A percentile compares a stretch with the other conserved stretches of the same genome.
Evolutionary conservation across 805 yeast genomes (phyloP).

Genomic region (Zygotorulaspora chibaensis): DNA sequence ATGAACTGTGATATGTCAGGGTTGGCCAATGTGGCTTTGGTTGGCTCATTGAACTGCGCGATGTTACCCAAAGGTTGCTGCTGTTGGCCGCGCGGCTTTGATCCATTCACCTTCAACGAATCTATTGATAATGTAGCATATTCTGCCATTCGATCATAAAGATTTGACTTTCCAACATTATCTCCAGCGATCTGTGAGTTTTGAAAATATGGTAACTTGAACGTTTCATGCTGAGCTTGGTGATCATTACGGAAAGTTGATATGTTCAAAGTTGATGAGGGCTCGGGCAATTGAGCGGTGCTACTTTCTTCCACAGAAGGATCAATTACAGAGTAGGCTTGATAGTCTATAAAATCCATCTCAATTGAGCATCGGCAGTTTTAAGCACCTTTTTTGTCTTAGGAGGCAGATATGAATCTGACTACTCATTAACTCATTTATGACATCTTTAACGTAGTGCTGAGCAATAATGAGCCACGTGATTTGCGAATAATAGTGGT

Average conservation of each 20-base stretch:
- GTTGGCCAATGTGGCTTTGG: conserved; percentile 6
- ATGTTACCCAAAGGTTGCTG: not conserved
- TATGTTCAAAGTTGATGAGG: conserved; percentile 27
- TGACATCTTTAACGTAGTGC: not conserved
- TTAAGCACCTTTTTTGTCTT: too few relatives aligned
- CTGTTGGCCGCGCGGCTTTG: not conserved
- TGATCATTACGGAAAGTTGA: conserved; percentile 13
- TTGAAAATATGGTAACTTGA: conserved; percentile 12
- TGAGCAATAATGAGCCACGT: too few relatives aligned
- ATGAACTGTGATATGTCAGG: conserved; percentile 1
- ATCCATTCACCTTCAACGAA: conserved; percentile 6
- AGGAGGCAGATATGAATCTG: too few relatives aligned
- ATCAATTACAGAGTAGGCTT: conserved; percentile 37
- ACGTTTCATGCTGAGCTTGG: conserved; percentile 4
- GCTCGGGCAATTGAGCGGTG: conserved; percentile 25
- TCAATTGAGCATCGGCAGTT: not conserved
- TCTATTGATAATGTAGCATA: conserved; percentile 20
- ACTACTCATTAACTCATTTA: too few relatives aligned
- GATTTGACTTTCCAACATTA: conserved; percentile 7
- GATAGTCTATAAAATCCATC: conserved; percentile 48
- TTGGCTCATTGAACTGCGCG: conserved; percentile 9
- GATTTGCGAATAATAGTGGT: too few relatives aligned
- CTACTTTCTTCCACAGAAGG: conserved; percentile 22
- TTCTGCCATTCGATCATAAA: conserved; percentile 22
- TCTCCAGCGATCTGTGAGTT: not conserved